These are phyloP conservation scores for Aspergillus persii DNA, from an alignment of 2,329 filamentous ascomycete genomes.

Conservation along the genomic window DNA sequence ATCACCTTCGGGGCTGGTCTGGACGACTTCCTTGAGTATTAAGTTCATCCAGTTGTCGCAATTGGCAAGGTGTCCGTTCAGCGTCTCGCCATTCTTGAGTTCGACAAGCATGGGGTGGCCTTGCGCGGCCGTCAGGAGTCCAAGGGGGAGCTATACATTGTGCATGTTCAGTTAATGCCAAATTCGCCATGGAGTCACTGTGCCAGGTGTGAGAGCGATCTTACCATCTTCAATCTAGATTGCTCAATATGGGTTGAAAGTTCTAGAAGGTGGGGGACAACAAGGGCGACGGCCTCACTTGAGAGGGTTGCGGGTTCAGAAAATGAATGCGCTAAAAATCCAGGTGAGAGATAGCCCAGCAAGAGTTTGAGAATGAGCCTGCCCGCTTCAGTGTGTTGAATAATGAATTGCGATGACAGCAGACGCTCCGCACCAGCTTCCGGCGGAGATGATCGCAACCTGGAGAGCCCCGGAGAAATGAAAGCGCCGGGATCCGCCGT, in stretches of 20 bases:
- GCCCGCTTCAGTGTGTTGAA: neutral
- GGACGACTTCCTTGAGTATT: constrained; percentile 93
- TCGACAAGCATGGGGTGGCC: constrained; percentile 98
- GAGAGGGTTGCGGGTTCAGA: neutral
- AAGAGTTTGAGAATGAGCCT: constrained; percentile 23
- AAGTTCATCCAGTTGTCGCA: constrained; percentile 99
- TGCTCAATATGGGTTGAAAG: neutral
- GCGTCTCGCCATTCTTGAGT: constrained; percentile 94
- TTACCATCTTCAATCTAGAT: neutral
- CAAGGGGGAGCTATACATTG: constrained; percentile 57
- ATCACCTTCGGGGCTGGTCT: constrained; percentile 92
- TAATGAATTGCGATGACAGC: neutral
- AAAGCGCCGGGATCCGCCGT: constrained; percentile 9
- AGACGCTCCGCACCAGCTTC: constrained; percentile 12
- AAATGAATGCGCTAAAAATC: neutral
- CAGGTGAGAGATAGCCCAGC: constrained; percentile 15
- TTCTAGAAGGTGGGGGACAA: neutral
- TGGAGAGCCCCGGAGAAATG: constrained; percentile 11
- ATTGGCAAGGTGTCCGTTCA: constrained; percentile 92
- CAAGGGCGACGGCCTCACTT: neutral
- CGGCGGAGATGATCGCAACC: constrained; percentile 10
- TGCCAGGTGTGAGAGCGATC: neutral
- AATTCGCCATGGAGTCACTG: neutral
- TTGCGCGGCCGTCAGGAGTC: constrained; percentile 90
- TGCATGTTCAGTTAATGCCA: neutral